Evolutionary conservation across 176 grass and related monocot species (phyloP).

Genomic region (Rhynchospora pubera): DNA sequence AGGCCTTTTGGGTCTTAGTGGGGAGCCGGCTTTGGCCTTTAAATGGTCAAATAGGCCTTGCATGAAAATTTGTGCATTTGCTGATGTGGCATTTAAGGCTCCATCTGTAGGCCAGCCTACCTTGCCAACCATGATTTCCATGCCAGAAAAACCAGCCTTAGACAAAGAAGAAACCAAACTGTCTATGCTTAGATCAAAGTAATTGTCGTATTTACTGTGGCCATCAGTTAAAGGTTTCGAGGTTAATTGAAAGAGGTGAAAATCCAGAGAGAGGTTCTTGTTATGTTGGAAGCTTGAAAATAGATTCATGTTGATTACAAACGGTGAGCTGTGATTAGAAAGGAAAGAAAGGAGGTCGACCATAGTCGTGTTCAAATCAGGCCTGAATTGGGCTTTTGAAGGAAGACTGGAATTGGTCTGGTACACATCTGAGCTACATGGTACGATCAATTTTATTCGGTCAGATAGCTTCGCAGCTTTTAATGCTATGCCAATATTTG

Average conservation of each 20-base stretch:
- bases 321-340: conserved; percentile 56
- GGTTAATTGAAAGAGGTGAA: conserved; percentile 63
- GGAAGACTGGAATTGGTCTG: conserved; percentile 56
- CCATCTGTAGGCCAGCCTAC: conserved; percentile 95
- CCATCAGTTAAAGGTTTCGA: conserved; percentile 57
- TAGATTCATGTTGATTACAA: conserved; percentile 77
- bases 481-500: conserved; percentile 69
- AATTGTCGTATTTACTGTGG: conserved; percentile 72
- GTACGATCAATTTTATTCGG: conserved; percentile 74
- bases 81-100: conserved; percentile 70
- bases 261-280: conserved; percentile 73
- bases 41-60: conserved; percentile 69
- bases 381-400: conserved; percentile 68
- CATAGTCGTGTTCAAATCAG: conserved; percentile 84
- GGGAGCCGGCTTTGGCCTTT: conserved; percentile 65
- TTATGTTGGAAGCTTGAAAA: conserved; percentile 56
- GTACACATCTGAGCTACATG: conserved; percentile 62
- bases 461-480: conserved; percentile 49
- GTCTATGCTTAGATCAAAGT: conserved; percentile 79
- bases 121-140: conserved; percentile 63
- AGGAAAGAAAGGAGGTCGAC: conserved; percentile 81
- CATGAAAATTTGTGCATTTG: conserved; percentile 61
- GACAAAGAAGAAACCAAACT: conserved; percentile 66
- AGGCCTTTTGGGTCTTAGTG: conserved; percentile 66
- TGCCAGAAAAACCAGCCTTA: conserved; percentile 58